phyloP scores from a whole-genome alignment of 2,329 filamentous ascomycete genomes.

The Orbilia javanica region DNA sequence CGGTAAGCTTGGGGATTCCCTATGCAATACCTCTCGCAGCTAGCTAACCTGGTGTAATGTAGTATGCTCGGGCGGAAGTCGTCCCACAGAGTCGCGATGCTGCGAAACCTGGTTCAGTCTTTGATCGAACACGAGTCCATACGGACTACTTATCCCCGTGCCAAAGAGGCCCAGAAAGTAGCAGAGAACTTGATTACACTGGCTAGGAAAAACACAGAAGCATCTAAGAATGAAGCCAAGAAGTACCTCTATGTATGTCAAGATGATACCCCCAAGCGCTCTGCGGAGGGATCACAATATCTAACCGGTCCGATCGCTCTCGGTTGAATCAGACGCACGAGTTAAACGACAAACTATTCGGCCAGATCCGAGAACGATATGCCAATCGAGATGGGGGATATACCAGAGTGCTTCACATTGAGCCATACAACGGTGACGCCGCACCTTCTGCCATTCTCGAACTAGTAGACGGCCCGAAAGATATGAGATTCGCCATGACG shows the following conservation, averaged over 20 bases:
- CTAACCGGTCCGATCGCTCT: neutral
- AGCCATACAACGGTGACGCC: conserved; percentile 88
- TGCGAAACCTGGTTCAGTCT: conserved; percentile 95
- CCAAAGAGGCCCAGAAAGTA: conserved; percentile 93
- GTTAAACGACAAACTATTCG: conserved; percentile 88
- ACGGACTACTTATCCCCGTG: conserved; percentile 94
- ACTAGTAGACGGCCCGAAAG: conserved; percentile 91
- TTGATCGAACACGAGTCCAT: conserved; percentile 94
- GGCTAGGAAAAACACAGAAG: conserved; percentile 91
- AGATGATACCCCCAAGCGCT: neutral
- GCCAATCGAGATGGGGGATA: conserved; percentile 85
- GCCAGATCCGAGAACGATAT: conserved; percentile 83
- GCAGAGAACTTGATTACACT: conserved; percentile 95
- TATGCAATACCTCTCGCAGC: neutral
- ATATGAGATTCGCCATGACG: conserved; percentile 94
- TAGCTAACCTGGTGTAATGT: neutral
- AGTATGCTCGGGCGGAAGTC: conserved; percentile 81
- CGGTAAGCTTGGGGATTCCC: conserved; percentile 22
- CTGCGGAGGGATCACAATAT: neutral
- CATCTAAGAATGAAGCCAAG: conserved; percentile 79
- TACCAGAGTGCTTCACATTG: conserved; percentile 91
- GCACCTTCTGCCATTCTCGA: conserved; percentile 91
- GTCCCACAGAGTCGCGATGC: conserved; percentile 87
- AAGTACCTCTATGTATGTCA: conserved; percentile 84
- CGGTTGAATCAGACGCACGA: conserved; percentile 61